Base-by-base conservation (phyloP, 495 filamentous ascomycete genomes). In the Chaetomium fimeti region DNA sequence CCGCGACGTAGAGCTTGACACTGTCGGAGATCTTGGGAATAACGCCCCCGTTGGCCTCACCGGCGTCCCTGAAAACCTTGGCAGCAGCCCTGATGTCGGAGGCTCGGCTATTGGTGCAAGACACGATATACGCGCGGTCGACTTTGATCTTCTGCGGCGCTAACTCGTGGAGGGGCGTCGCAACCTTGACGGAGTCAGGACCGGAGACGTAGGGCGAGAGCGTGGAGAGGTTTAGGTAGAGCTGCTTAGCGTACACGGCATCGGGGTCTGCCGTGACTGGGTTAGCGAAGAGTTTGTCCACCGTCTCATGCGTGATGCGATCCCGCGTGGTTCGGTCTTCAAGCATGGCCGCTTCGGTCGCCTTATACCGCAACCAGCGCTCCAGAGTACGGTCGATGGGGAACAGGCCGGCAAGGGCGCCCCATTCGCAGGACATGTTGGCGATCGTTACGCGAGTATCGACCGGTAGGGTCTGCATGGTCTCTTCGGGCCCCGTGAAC, bases 361-460 rank as follows among this genome's bases (percentile, higher is more conserved):
- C 92, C 78, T 91, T 95, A 68, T 78, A 80, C 25, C 86, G 81
- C 9, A 93, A 73, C 93, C 94, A 98, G n/a, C 76, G 74, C 67
- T 87, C 78, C 27, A 98, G 80, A 1, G 86, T 80, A 0, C 68
- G 63, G 70, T 98, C 93, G 62, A 96, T 90, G 5, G 93, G 93
- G 78, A 97, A 98, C 18, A 72, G 51, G 20, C 88, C 90, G 29
- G 83, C 84, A 13, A 96, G 78, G 0, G 92, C 93, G 47, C 91
- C 92, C 93, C 93, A 98, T 74, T 98, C 94, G 0, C 90, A 95
- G 0, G 92, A 90, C 94, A 98, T 97, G 76, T 97, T 98, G 49
- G 88, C 85, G 71, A 98, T 96, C 0, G 91, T 86, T 27, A 97
- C 74, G 15, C 93, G 82, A 73, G 90, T 84, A 70, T 95, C 91